Evolutionary conservation across 108 stramenopile species (phyloP).

Genomic region (Nitzschia palea): DNA sequence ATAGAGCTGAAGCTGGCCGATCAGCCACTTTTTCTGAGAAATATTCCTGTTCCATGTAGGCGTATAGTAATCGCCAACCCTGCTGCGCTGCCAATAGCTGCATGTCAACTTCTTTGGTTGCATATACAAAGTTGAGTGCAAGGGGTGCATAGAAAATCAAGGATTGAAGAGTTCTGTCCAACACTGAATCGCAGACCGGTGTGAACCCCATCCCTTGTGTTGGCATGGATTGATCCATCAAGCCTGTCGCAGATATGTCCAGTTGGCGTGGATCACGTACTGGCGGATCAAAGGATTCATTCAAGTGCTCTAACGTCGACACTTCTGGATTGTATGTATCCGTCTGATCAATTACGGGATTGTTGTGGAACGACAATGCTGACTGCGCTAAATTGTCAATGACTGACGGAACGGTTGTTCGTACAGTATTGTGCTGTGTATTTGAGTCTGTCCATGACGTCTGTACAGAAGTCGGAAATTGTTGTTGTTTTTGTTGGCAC

Average conservation of each 20-base stretch:
- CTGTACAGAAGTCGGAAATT: not conserved
- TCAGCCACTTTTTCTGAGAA: constrained; percentile 38
- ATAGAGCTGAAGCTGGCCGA: constrained; percentile 73
- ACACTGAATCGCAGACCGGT: constrained; percentile 71
- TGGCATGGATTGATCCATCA: not conserved
- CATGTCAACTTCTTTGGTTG: constrained; percentile 84
- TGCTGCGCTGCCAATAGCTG: constrained; percentile 90
- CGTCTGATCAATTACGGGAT: constrained; percentile 28
- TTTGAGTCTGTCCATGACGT: not conserved
- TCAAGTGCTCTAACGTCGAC: constrained; percentile 7
- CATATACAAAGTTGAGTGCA: constrained; percentile 92
- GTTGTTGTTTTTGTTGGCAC: not conserved
- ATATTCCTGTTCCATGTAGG: constrained; percentile 67
- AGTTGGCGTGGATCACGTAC: constrained; percentile 7
- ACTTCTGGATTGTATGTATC: constrained; percentile 28
- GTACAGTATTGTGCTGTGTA: not conserved
- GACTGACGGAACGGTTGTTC: not conserved
- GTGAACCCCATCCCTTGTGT: constrained; percentile 23
- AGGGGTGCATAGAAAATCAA: constrained; percentile 87
- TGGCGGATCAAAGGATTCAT: constrained; percentile 1
- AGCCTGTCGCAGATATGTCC: not conserved
- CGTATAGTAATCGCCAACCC: constrained; percentile 84
- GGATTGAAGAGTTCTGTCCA: constrained; percentile 59
- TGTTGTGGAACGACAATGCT: constrained; percentile 26
- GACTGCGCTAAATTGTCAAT: constrained; percentile 27